Percentiles rank a stretch among this genome's conserved stretches.
Conservation (phyloP, 2,329 filamentous ascomycete species). For the Diplocarpon mali region DNA sequence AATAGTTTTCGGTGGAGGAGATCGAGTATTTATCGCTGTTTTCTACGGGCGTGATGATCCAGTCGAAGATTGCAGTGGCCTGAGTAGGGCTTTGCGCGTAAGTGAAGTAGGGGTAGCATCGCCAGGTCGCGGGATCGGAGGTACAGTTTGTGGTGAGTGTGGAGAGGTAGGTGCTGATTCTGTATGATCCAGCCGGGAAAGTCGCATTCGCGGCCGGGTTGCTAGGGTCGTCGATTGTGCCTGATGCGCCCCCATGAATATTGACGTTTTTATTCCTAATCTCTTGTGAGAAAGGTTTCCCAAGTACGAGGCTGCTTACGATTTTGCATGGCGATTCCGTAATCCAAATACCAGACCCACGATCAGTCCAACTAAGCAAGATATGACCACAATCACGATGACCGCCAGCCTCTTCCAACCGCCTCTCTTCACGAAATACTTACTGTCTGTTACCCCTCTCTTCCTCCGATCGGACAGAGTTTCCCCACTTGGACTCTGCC, state of each 20-base stretch:
- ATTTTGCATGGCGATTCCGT: conserved; percentile 15
- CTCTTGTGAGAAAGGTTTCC: neutral
- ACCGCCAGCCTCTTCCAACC: conserved; percentile 26
- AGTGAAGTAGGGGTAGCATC: conserved; percentile 46
- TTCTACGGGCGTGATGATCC: conserved; percentile 40
- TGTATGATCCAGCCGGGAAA: conserved; percentile 54
- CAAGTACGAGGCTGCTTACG: conserved; percentile 1
- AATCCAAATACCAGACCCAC: conserved; percentile 27
- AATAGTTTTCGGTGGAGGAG: conserved; percentile 44
- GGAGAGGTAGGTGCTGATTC: conserved; percentile 46
- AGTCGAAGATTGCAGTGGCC: conserved; percentile 44
- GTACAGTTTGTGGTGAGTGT: conserved; percentile 45
- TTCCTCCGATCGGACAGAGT: conserved; percentile 15
- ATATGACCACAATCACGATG: conserved; percentile 15
- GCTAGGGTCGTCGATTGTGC: conserved; percentile 1
- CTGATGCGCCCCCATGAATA: conserved; percentile 11
- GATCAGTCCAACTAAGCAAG: conserved; percentile 23
- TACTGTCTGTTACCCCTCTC: conserved; percentile 16
- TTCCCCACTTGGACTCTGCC: conserved; percentile 11
- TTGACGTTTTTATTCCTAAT: neutral
- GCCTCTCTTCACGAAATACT: conserved; percentile 24
- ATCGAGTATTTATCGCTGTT: conserved; percentile 35
- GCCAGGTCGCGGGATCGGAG: conserved; percentile 45
- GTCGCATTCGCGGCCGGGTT: conserved; percentile 14
- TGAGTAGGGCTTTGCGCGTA: conserved; percentile 34